Evolutionary conservation across 495 filamentous ascomycete genomes (phyloP), one percentile per base, ranked within the genome.

Genomic region (Penicillium canescens): DNA sequence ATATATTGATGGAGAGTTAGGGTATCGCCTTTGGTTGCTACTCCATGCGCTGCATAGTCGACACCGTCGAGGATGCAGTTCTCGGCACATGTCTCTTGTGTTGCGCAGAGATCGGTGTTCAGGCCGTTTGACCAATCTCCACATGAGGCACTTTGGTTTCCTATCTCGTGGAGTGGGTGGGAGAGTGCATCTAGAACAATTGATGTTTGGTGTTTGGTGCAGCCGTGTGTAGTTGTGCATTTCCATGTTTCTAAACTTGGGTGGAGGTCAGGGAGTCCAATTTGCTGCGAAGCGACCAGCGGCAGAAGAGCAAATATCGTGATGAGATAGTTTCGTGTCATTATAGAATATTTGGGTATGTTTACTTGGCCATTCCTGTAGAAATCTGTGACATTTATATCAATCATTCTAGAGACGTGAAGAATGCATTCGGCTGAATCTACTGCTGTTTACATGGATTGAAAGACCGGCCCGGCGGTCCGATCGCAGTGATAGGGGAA

Each of bases 21-120:
- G 8, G 64, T 52, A 35, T 55, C 54, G n/a, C 72, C 80, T 8
- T 58, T 58, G 21, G 77, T 78, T 2, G 66, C 67, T 6, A 82
- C 71, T 10, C 80, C 81, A 46, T 71, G 67, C 0, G 54, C 50
- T 6, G 59, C 57, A 55, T 82, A 79, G 66, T 83, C 71, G 52
- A 74, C 67, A 34, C 78, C 78, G 11, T 82, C 80, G 38, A 84
- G 54, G 28, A 75, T 62, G 57, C 81, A 84, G 67, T 79, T 80
- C 46, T 71, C 54, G 0, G 71, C 67, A 65, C 80, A 84, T 3
- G 71, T 66, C 10, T 67, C 67, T 37, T 61, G 62, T 37, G 77
- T 72, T 16, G 77, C 71, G 68, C 81, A 84, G 35, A 76, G 59
- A 11, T 65, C 67, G 12, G 62, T 34, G 63, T 78, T 75, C 3